These are phyloP conservation scores for Rhynchospora breviuscula DNA, from an alignment of 176 grass and related monocot species.

Conservation along the genomic window DNA sequence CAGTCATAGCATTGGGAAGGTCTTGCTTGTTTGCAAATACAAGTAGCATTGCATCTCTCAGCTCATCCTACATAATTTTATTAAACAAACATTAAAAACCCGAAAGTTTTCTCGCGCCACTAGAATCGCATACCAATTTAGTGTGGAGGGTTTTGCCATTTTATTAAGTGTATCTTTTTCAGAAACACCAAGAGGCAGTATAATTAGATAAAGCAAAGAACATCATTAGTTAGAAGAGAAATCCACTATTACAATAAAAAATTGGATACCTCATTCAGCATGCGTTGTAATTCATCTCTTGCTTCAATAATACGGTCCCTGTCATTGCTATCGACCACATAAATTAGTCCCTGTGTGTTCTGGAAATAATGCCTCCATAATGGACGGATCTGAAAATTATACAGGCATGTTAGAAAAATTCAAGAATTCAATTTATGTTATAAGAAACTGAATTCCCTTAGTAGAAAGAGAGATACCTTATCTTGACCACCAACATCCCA, in stretches of 20 bases:
- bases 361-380: slow-evolving; percentile 27
- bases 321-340: slow-evolving; percentile 22
- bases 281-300: slow-evolving; percentile 23
- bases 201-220: too few relatives aligned
- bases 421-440: too few relatives aligned
- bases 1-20: slow-evolving; percentile 36
- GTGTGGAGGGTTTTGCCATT: too few relatives aligned
- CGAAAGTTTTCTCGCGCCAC: background rate
- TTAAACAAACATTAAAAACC: background rate
- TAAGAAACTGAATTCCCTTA: too few relatives aligned
- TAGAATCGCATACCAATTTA: too few relatives aligned
- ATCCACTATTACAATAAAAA: background rate
- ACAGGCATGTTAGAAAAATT: too few relatives aligned
- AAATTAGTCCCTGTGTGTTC: slow-evolving; percentile 25
- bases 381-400: slow-evolving; percentile 12
- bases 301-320: slow-evolving; percentile 23
- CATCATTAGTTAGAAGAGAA: too few relatives aligned
- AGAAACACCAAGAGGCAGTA: too few relatives aligned
- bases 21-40: slow-evolving; percentile 41
- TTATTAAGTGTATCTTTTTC: too few relatives aligned
- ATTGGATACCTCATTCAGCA: slow-evolving; percentile 18
- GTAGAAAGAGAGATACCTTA: slow-evolving; percentile 3
- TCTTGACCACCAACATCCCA: slow-evolving; percentile 34
- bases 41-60: slow-evolving; percentile 31
- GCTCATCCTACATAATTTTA: slow-evolving; percentile 19